These are phyloP conservation scores for Aspergillus tubingensis DNA, from an alignment of 2,329 filamentous ascomycete genomes.

Conservation along the genomic window DNA sequence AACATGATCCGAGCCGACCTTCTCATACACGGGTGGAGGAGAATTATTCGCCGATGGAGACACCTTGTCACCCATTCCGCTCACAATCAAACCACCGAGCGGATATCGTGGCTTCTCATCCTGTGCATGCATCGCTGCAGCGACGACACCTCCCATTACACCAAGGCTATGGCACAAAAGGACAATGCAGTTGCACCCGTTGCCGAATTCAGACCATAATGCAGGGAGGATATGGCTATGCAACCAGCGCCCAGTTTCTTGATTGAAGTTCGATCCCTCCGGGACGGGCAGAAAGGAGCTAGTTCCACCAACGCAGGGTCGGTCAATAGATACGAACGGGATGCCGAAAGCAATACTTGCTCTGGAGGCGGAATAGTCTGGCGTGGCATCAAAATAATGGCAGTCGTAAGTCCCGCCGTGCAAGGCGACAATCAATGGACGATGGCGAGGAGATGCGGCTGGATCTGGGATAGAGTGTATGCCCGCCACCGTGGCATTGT, in stretches of 20 bases:
- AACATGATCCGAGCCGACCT: neutral
- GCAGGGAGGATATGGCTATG: constrained; percentile 5
- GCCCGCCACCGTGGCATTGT: neutral
- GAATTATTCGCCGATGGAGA: neutral
- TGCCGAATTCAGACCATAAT: constrained; percentile 6
- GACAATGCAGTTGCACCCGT: constrained; percentile 4
- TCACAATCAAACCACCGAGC: constrained; percentile 7
- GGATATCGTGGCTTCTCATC: constrained; percentile 3
- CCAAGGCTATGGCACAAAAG: constrained; percentile 9
- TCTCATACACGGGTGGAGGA: neutral
- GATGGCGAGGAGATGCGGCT: neutral
- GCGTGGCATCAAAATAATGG: constrained; percentile 10
- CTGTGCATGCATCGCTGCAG: constrained; percentile 5
- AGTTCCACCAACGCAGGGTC: constrained; percentile 6
- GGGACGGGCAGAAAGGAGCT: constrained; percentile 4
- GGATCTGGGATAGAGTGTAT: constrained; percentile 3
- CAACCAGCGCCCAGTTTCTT: constrained; percentile 7
- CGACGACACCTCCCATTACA: constrained; percentile 5
- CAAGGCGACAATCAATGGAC: constrained; percentile 9
- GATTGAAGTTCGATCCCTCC: constrained; percentile 1
- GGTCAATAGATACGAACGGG: constrained; percentile 11
- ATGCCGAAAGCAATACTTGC: constrained; percentile 3
- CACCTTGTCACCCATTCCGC: neutral
- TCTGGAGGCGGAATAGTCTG: neutral
- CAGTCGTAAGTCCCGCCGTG: constrained; percentile 10